A percentile compares a stretch with the other conserved stretches of the same genome.
phyloP scores from a whole-genome alignment of 306 rosid species.

The Cicer pinnatifidum region DNA sequence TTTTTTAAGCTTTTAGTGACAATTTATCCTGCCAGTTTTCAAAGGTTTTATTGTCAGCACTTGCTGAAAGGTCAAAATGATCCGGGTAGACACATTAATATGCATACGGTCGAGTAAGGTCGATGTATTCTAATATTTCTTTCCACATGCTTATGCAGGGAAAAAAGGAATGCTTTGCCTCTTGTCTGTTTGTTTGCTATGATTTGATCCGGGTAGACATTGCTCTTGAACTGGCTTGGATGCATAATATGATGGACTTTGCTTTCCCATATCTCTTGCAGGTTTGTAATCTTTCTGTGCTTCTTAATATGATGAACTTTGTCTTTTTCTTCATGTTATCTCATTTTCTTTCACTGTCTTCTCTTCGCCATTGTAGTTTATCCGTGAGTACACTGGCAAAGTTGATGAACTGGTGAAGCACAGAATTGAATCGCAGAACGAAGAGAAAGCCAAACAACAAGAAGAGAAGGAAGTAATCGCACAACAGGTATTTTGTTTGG shows the following conservation, averaged over 20 bases:
- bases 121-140: conserved; percentile 26
- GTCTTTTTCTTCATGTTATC: conserved; percentile 37
- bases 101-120: background rate
- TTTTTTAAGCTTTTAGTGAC: conserved; percentile 20
- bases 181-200: conserved; percentile 95
- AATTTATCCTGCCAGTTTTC: conserved; percentile 21
- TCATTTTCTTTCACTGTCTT: conserved; percentile 15
- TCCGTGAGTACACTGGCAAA: conserved; percentile 96
- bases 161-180: conserved; percentile 98
- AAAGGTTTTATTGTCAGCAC: conserved; percentile 10
- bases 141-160: conserved; percentile 64
- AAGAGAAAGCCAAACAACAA: conserved; percentile 77
- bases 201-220: conserved; percentile 86
- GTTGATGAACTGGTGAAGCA: conserved; percentile 93
- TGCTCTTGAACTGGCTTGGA: conserved; percentile 95
- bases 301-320: background rate
- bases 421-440: conserved; percentile 78
- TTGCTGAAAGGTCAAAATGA: background rate
- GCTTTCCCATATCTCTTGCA: conserved; percentile 91
- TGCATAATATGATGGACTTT: conserved; percentile 91
- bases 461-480: conserved; percentile 92
- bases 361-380: conserved; percentile 59
- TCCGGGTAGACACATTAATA: background rate
- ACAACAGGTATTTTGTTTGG: conserved; percentile 74
- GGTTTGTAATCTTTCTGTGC: conserved; percentile 53